These are phyloP conservation scores for Mortierella alpina DNA, from an alignment of 192 early-diverging fungal species.

Conservation along the genomic window DNA sequence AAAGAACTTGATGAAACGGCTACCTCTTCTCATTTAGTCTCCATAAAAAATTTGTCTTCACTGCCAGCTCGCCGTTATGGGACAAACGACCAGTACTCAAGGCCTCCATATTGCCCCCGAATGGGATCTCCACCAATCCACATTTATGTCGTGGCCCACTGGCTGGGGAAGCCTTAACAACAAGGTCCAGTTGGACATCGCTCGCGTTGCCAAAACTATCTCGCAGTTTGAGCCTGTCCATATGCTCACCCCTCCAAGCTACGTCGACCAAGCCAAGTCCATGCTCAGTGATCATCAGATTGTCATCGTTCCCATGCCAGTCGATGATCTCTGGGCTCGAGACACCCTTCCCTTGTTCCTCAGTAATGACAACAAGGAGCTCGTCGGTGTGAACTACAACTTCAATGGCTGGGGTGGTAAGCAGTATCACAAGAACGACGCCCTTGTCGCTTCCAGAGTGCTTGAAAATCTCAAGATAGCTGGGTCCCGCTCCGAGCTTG, in stretches of 20 bases:
- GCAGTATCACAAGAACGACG: slow-evolving; percentile 26
- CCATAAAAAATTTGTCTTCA: too few relatives aligned
- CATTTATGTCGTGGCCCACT: slow-evolving; percentile 30
- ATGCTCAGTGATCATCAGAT: slow-evolving; percentile 2
- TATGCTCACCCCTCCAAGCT: slow-evolving; percentile 7
- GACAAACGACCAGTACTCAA: slow-evolving; percentile 8
- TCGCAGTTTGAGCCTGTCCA: slow-evolving; percentile 24
- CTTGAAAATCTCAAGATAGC: slow-evolving; percentile 10
- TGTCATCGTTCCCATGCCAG: slow-evolving; percentile 18
- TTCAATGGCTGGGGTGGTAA: slow-evolving; percentile 30
- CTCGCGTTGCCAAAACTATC: slow-evolving; percentile 25
- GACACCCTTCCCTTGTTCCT: slow-evolving; percentile 20
- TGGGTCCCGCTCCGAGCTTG: slow-evolving; percentile 15
- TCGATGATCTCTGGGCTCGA: slow-evolving; percentile 29
- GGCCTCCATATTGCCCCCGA: slow-evolving; percentile 8
- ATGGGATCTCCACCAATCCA: slow-evolving; percentile 25
- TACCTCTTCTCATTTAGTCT: too few relatives aligned
- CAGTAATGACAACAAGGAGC: slow-evolving; percentile 4
- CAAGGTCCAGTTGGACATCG: slow-evolving; percentile 30
- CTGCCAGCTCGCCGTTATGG: neutral
- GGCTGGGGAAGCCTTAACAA: slow-evolving; percentile 22
- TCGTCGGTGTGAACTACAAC: slow-evolving; percentile 13
- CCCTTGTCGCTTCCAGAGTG: slow-evolving; percentile 6
- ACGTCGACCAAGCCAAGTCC: slow-evolving; percentile 13
- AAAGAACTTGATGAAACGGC: too few relatives aligned